phyloP scores from a whole-genome alignment of 208 protist genomes.

The Leptomonas pyrrhocoris region DNA sequence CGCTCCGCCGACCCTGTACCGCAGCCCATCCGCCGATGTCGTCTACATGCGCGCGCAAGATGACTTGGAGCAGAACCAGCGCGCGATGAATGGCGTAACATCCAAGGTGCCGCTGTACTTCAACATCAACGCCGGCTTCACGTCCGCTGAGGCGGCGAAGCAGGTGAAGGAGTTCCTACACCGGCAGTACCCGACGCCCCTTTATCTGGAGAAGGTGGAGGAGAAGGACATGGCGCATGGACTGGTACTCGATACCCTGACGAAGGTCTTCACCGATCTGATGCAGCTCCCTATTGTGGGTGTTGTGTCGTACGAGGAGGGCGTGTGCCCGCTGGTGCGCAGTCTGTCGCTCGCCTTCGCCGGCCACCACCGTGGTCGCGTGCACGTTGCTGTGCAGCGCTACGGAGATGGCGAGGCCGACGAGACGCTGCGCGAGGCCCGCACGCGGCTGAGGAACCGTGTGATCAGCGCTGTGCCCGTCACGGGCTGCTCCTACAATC shows the following conservation, averaged over 20 bases:
- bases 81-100: background rate
- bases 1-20: slow-evolving; percentile 33
- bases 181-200: slow-evolving; percentile 12
- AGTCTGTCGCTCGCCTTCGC: slow-evolving; percentile 51
- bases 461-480: slow-evolving; percentile 31
- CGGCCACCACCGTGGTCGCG: slow-evolving; percentile 36
- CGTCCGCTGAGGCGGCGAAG: background rate
- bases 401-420: slow-evolving; percentile 19
- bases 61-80: slow-evolving; percentile 20
- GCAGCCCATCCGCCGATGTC: slow-evolving; percentile 15
- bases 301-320: slow-evolving; percentile 44
- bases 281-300: slow-evolving; percentile 63
- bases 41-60: slow-evolving; percentile 28
- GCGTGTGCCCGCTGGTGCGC: slow-evolving; percentile 52
- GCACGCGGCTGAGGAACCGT: slow-evolving; percentile 20
- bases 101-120: slow-evolving; percentile 20
- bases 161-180: slow-evolving; percentile 26
- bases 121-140: slow-evolving; percentile 39
- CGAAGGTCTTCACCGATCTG: slow-evolving; percentile 38
- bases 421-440: slow-evolving; percentile 17
- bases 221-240: background rate
- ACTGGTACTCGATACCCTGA: background rate
- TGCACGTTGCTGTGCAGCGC: slow-evolving; percentile 16
- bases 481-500: slow-evolving; percentile 34
- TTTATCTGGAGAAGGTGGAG: slow-evolving; percentile 11